These are phyloP conservation scores for Chaetomiaceae sp. DNA, from an alignment of 2,329 filamentous ascomycete species.

Conservation along the genomic window DNA sequence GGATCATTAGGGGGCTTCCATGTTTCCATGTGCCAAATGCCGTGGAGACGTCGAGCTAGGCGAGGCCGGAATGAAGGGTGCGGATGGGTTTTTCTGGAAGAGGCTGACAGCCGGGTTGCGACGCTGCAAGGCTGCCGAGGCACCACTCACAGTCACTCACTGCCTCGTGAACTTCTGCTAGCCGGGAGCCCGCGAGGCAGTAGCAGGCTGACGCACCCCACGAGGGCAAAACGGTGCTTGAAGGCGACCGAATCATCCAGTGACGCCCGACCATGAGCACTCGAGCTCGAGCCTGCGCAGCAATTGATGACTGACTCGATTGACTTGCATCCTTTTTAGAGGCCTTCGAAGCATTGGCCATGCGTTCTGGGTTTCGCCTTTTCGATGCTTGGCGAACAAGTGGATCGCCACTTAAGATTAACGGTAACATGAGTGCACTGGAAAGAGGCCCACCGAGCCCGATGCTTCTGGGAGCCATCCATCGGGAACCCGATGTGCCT, in stretches of 20 bases:
- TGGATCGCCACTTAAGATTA: too few species aligned
- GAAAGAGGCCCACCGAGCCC: not conserved
- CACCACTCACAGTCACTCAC: constrained; percentile 6
- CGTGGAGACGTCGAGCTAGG: constrained; percentile 6
- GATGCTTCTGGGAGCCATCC: too few species aligned
- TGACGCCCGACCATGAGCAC: too few species aligned
- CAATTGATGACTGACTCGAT: too few species aligned
- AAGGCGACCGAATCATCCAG: too few species aligned
- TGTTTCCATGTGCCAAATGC: constrained; percentile 12
- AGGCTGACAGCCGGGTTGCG: constrained; percentile 13
- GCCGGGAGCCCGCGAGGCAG: constrained; percentile 10
- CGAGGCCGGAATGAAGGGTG: constrained; percentile 8
- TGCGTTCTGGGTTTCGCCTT: too few species aligned
- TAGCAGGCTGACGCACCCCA: constrained; percentile 11
- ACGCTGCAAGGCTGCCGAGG: constrained; percentile 23
- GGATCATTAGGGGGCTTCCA: constrained; percentile 6
- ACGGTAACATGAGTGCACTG: too few species aligned
- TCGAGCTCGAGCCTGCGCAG: too few species aligned
- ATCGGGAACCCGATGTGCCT: not conserved
- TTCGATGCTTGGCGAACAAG: too few species aligned
- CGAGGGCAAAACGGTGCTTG: not conserved
- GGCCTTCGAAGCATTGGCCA: too few species aligned
- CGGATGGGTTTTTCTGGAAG: constrained; percentile 7
- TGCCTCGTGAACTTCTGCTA: constrained; percentile 18
- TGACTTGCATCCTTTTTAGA: too few species aligned